Percentiles rank a stretch among this genome's conserved stretches.
phyloP scores from a whole-genome alignment of 306 rosid species.

The Casuarina glauca region DNA sequence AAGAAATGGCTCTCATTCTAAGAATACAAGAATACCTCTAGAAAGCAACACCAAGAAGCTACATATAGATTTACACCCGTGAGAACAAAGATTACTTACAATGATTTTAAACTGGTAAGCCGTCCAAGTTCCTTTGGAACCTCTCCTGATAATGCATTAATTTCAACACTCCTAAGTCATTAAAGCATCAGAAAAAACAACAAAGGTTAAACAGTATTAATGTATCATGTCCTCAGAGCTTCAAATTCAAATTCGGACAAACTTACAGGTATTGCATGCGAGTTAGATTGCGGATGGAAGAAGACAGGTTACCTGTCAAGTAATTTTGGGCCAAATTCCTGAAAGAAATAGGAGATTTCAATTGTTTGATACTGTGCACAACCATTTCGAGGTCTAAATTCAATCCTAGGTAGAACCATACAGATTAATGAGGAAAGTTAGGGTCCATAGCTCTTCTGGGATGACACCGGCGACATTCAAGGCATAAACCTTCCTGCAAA shows the following conservation, averaged over 20 bases:
- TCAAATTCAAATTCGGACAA: background rate
- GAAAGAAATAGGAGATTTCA: constrained; percentile 16
- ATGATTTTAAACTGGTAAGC: constrained; percentile 37
- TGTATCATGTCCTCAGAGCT: background rate
- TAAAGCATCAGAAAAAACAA: constrained; percentile 2
- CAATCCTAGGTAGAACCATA: constrained; percentile 28
- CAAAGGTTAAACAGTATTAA: background rate
- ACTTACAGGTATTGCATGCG: constrained; percentile 69
- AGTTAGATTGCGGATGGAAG: constrained; percentile 63
- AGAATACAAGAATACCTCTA: background rate
- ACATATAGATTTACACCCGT: background rate
- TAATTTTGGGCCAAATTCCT: constrained; percentile 61
- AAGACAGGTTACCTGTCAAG: constrained; percentile 66
- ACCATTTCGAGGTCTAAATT: background rate
- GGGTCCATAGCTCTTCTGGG: no score
- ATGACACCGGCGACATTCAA: no score
- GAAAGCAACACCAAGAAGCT: background rate
- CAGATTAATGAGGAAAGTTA: background rate
- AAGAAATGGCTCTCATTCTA: background rate
- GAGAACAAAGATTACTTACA: constrained; percentile 45
- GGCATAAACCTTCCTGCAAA: no score
- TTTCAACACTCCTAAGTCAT: constrained; percentile 45
- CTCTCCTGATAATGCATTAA: constrained; percentile 67
- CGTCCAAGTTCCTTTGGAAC: constrained; percentile 72
- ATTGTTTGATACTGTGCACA: background rate